Evolutionary conservation across 257 asterid species (phyloP), one percentile per base, ranked within the genome.

Genomic region (Capsicum rhomboideum): DNA sequence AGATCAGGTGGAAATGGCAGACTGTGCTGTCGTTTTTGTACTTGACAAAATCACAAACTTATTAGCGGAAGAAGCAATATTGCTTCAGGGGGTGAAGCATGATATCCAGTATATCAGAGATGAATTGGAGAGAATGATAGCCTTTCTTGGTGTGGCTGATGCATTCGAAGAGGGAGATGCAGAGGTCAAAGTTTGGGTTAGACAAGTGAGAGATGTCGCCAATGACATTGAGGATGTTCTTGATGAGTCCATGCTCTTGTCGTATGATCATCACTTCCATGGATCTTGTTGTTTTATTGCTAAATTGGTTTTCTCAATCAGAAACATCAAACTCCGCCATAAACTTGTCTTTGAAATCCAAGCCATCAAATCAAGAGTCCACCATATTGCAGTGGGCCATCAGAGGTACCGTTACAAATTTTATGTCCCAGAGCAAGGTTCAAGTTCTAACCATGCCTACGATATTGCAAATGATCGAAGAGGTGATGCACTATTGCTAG

Each of bases 401-500:
- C 59, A 49, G 12, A 87, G 86, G 23, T 86, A 84, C 68, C 78
- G 71, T 23, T 83, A 53, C 46, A 77, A 71, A 71, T 42, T 11
- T 71, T 40, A 42, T 42, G 79, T 71, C 55, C 55, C 55, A 0
- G 79, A 71, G 79, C 55, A 71, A 71, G 79, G 55, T 71, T 71
- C 79, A 71, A 1, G 17, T 71, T 71, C 55, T 42, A 71, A 12
- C 55, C 79, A 71, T 42, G 79, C 58, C 11, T 79, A 71, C 31
- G 75, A 18, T 40, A 21, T 58, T 10, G 28, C 20, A 44, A 52
- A 79, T 61, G 87, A 83, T 26, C 82, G 86, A 40, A 84, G 90
- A 52, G 90, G 85, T 1, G 88, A 82, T 81, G 87, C 90, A 6
- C 18, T 86, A 23, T 79, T 87, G 14, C 11, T 88, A 20, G 89